Evolutionary conservation across 495 filamentous ascomycete genomes (phyloP).

Genomic region (Xylaria cubensis): DNA sequence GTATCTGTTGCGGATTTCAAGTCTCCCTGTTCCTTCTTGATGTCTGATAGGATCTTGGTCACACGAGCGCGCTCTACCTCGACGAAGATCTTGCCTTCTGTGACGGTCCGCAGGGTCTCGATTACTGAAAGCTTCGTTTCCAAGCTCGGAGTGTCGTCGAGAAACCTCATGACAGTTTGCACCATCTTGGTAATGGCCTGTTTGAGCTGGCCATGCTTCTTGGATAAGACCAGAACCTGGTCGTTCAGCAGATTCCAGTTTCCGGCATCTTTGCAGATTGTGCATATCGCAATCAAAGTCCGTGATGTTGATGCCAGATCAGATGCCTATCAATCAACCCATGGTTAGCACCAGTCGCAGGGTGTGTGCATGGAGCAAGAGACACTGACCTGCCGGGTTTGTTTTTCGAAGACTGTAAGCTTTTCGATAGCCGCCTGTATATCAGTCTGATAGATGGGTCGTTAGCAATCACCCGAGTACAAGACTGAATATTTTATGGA

Average conservation of each 20-base stretch:
- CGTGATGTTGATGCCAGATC: conserved; percentile 94
- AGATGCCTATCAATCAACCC: conserved; percentile 67
- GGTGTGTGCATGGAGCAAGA: conserved; percentile 3
- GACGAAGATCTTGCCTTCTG: conserved; percentile 99
- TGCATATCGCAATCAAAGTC: conserved; percentile 84
- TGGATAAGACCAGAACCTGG: conserved; percentile 92
- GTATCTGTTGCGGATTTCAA: conserved; percentile 88
- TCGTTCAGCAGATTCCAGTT: conserved; percentile 96
- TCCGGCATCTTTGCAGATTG: conserved; percentile 87
- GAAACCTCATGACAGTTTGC: conserved; percentile 89
- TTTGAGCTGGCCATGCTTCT: conserved; percentile 99
- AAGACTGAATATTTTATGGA: conserved; percentile 8
- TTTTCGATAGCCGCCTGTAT: conserved; percentile 89
- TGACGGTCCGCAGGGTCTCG: conserved; percentile 93
- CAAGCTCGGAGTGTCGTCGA: conserved; percentile 76
- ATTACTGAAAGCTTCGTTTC: conserved; percentile 93
- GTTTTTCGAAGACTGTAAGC: conserved; percentile 88
- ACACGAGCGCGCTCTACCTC: conserved; percentile 97
- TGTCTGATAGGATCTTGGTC: conserved; percentile 91
- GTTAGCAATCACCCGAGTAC: conserved; percentile 27
- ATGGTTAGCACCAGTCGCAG: conserved; percentile 31
- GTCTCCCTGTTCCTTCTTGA: conserved; percentile 94
- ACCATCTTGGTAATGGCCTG: conserved; percentile 99
- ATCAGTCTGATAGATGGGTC: conserved; percentile 63
- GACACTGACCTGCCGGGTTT: conserved; percentile 82